Base-by-base conservation (phyloP, 2,329 filamentous ascomycete species). In the Myriosclerotinia curreyana region DNA sequence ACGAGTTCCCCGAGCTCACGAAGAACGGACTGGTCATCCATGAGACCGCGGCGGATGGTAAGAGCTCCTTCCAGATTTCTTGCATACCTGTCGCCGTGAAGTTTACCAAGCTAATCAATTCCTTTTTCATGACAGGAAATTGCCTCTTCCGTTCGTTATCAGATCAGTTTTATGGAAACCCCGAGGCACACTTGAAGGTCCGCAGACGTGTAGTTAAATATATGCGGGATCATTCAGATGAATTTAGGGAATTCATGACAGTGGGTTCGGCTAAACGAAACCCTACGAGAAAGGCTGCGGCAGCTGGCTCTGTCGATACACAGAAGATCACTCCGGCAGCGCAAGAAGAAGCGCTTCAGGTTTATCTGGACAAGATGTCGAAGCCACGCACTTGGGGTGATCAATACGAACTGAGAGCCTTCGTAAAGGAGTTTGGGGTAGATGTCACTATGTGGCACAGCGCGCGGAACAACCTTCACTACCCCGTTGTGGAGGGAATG, bases 101-200 rank as follows among this genome's bases (percentile, higher is more conserved):
- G 61, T 42, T 51, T 36, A 52, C 68, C 66, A 66, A 67, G 42
- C 42, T 46, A 9, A 46, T n/a, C 17, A 46, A n/a, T 46, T 46
- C 50, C 50, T 74, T 65, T 68, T 20, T 5, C 28, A 46, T 38
- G 65, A 50, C 69, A 89, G 87, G 86, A 69, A 89, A 89, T 77
- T 89, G 87, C 75, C 81, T 89, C 46, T 89, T 89, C 77, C 85
- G 86, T 75, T 86, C 86, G 66, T 79, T 89, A 48, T 86, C 84
- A 68, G 85, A 89, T 73, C 86, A 90, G 77, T 75, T 89, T 60
- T 87, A 85, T 72, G 86, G 85, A 67, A 76, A 82, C 71, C 82
- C 86, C 71, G 77, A 80, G 65, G 78, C 82, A 67, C 83, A 86
- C 71, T 74, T 77, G 62, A 78, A 83, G 69, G 85, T 90, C 70